Conservation (phyloP, 2,329 filamentous ascomycete species). For the Acrodontium crateriforme region DNA sequence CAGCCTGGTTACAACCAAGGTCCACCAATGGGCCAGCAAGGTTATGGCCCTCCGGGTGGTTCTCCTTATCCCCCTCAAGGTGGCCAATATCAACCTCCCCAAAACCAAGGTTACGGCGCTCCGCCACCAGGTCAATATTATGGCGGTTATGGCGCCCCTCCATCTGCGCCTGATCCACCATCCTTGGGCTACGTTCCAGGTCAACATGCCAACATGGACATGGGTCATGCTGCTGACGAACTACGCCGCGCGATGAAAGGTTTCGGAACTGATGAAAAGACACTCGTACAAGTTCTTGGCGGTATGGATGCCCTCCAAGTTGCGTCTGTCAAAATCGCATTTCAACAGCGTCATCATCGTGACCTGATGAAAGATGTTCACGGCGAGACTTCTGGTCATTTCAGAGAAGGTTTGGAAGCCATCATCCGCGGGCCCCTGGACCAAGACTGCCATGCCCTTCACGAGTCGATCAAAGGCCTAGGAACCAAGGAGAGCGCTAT, state of each 20-base stretch:
- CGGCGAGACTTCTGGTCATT: slow-evolving; percentile 59
- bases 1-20: slow-evolving; percentile 9
- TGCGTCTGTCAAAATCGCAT: slow-evolving; percentile 52
- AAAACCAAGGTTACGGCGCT: slow-evolving; percentile 6
- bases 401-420: slow-evolving; percentile 60
- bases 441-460: slow-evolving; percentile 58
- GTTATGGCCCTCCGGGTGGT: slow-evolving; percentile 6
- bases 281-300: slow-evolving; percentile 55
- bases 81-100: slow-evolving; percentile 2
- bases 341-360: slow-evolving; percentile 49
- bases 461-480: slow-evolving; percentile 58
- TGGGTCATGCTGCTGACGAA: slow-evolving; percentile 51
- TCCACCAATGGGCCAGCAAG: slow-evolving; percentile 9
- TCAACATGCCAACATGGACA: slow-evolving; percentile 54
- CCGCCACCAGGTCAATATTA: slow-evolving; percentile 4
- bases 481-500: slow-evolving; percentile 80
- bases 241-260: slow-evolving; percentile 82
- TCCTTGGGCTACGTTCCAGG: slow-evolving; percentile 62
- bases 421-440: slow-evolving; percentile 66
- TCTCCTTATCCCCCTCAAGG: slow-evolving; percentile 3
- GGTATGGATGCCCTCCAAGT: slow-evolving; percentile 68
- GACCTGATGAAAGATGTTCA: slow-evolving; percentile 63
- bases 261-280: slow-evolving; percentile 75
- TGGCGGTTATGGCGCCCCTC: slow-evolving; percentile 6
- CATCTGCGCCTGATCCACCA: slow-evolving; percentile 44